A percentile compares a stretch with the other conserved stretches of the same genome.
These are phyloP conservation scores for Rhizomucor miehei DNA, from an alignment of 371 early-diverging fungal species.

Conservation along the genomic window DNA sequence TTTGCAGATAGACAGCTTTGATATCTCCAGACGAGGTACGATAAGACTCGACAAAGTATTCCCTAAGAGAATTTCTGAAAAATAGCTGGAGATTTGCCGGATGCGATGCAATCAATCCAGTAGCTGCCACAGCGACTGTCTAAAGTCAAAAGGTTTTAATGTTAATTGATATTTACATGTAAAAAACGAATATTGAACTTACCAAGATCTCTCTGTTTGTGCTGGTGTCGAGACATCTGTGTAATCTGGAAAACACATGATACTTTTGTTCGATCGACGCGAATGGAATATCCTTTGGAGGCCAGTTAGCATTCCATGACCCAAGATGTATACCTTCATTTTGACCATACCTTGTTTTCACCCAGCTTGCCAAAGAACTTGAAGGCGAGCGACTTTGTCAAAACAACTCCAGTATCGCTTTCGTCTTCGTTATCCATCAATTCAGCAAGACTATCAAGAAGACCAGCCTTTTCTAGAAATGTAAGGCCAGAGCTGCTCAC, in stretches of 20 bases:
- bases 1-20: conserved; percentile 35
- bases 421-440: conserved; percentile 25
- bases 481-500: neutral
- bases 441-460: conserved; percentile 26
- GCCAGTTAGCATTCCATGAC: neutral
- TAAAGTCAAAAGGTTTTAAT: conserved; percentile 2
- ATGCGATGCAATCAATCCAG: conserved; percentile 43
- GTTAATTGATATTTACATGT: neutral
- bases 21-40: conserved; percentile 28
- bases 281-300: conserved; percentile 23
- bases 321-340: neutral
- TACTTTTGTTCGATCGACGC: conserved; percentile 24
- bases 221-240: conserved; percentile 22
- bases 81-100: conserved; percentile 23
- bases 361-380: conserved; percentile 45
- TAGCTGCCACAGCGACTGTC: conserved; percentile 31
- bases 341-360: conserved; percentile 16
- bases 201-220: conserved; percentile 34
- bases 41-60: conserved; percentile 18
- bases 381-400: conserved; percentile 38
- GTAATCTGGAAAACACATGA: conserved; percentile 23
- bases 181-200: conserved; percentile 7
- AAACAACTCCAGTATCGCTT: conserved; percentile 23
- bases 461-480: conserved; percentile 33
- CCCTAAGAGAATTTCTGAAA: conserved; percentile 9